Evolutionary conservation across 371 early-diverging fungal species (phyloP).

Genomic region (Actinomucor elegans): DNA sequence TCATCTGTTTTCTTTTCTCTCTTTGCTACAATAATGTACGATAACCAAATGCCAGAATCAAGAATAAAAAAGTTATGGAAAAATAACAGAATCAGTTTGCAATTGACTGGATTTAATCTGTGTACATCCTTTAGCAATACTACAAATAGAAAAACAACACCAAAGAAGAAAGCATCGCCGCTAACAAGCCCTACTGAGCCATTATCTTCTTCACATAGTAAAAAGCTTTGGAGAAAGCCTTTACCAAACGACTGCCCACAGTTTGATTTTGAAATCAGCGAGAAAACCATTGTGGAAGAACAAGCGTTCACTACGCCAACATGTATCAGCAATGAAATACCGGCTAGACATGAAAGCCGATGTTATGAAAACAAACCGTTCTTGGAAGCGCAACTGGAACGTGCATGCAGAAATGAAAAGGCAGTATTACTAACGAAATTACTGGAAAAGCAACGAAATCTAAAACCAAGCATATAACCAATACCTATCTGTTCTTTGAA

Average conservation of each 20-base stretch:
- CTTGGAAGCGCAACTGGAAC: conserved; percentile 14
- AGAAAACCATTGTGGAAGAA: background rate
- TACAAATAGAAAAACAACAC: background rate
- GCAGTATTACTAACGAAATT: conserved; percentile 11
- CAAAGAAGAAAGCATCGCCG: background rate
- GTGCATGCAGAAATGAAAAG: conserved; percentile 14
- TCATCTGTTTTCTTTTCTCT: background rate
- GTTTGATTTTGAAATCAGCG: conserved; percentile 13
- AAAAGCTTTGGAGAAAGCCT: conserved; percentile 20
- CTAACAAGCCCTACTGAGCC: background rate
- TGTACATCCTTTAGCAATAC: background rate
- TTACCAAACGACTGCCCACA: conserved; percentile 13
- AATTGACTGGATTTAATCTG: background rate
- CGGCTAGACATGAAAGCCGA: conserved; percentile 15
- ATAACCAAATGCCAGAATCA: conserved; percentile 8
- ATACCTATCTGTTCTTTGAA: too few relatives aligned
- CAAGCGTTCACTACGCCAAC: too few relatives aligned
- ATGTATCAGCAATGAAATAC: conserved; percentile 9
- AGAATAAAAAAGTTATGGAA: conserved; percentile 14
- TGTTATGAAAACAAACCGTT: conserved; percentile 13
- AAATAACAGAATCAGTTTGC: conserved; percentile 10
- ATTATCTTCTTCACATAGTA: background rate
- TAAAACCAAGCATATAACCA: conserved; percentile 3
- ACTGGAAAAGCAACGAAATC: conserved; percentile 5
- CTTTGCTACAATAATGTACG: background rate